phyloP scores from a whole-genome alignment of 805 yeast genomes.

The Yamadazyma nakazawae region DNA sequence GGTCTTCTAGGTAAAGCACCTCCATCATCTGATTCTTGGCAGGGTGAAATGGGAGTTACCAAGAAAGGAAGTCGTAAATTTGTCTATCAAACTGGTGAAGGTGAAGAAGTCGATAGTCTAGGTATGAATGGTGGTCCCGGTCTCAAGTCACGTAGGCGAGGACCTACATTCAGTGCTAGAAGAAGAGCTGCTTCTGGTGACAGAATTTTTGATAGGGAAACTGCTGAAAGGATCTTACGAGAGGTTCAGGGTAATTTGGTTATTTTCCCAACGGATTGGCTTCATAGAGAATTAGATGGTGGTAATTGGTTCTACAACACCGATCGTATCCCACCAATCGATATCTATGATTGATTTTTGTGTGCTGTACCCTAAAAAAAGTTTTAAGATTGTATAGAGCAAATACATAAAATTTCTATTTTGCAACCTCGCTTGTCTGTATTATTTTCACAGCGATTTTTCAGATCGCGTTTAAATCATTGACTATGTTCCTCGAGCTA shows the following conservation, averaged over 20 bases:
- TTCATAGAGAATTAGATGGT: slow-evolving; percentile 77
- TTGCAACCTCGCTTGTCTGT: background rate
- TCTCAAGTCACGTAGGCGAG: slow-evolving; percentile 14
- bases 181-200: slow-evolving; percentile 41
- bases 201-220: slow-evolving; percentile 62
- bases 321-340: slow-evolving; percentile 92
- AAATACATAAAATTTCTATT: background rate
- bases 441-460: background rate
- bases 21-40: slow-evolving; percentile 10
- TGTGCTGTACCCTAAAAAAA: background rate
- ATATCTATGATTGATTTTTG: slow-evolving; percentile 66
- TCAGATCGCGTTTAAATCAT: background rate
- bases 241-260: slow-evolving; percentile 86
- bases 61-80: slow-evolving; percentile 7
- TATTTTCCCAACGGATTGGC: slow-evolving; percentile 90
- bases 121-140: slow-evolving; percentile 4
- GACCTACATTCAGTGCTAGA: slow-evolving; percentile 14
- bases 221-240: slow-evolving; percentile 69
- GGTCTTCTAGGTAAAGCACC: slow-evolving; percentile 39
- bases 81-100: slow-evolving; percentile 5
- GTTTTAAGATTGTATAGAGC: background rate
- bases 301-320: slow-evolving; percentile 95
- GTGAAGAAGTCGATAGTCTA: background rate
- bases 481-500: slow-evolving; percentile 36
- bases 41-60: background rate